Evolutionary conservation across 2,329 filamentous ascomycete species (phyloP).

Genomic region (Ceratocystis variospora): DNA sequence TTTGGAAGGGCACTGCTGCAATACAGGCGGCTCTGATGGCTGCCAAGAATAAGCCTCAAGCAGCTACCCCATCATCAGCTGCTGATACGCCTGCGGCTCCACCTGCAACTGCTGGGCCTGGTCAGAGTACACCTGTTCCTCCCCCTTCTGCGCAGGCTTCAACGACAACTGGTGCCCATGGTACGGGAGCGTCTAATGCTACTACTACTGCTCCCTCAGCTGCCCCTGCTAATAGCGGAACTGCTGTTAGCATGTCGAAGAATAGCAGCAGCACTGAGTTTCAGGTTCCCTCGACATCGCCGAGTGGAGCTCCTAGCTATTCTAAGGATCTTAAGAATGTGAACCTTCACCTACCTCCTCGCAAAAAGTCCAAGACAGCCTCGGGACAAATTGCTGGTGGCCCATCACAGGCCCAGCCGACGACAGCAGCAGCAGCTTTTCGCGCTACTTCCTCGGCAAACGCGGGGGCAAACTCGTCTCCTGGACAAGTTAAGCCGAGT

Average conservation of each 20-base stretch:
- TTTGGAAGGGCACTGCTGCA: background rate
- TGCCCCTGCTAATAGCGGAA: background rate
- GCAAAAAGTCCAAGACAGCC: constrained; percentile 40
- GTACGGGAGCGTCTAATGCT: background rate
- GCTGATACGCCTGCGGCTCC: background rate
- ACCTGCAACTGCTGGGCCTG: background rate
- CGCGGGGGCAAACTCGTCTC: constrained; percentile 6
- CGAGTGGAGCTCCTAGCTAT: constrained; percentile 46
- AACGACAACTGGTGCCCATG: background rate
- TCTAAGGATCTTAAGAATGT: constrained; percentile 33
- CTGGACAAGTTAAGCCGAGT: constrained; percentile 4
- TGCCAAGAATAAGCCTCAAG: constrained; percentile 2
- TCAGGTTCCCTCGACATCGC: constrained; percentile 32
- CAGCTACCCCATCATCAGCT: background rate
- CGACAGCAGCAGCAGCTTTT: background rate
- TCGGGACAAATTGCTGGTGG: background rate
- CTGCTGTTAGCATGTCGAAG: constrained; percentile 2
- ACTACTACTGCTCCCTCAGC: background rate
- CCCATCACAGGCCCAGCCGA: background rate
- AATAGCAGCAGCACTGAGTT: constrained; percentile 5
- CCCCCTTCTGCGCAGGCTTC: background rate
- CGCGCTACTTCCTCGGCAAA: background rate
- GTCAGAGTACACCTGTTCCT: background rate
- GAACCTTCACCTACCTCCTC: constrained; percentile 41
- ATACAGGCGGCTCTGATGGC: background rate